Conservation (phyloP, 441 rosid genomes). For the Viola pubescens region DNA sequence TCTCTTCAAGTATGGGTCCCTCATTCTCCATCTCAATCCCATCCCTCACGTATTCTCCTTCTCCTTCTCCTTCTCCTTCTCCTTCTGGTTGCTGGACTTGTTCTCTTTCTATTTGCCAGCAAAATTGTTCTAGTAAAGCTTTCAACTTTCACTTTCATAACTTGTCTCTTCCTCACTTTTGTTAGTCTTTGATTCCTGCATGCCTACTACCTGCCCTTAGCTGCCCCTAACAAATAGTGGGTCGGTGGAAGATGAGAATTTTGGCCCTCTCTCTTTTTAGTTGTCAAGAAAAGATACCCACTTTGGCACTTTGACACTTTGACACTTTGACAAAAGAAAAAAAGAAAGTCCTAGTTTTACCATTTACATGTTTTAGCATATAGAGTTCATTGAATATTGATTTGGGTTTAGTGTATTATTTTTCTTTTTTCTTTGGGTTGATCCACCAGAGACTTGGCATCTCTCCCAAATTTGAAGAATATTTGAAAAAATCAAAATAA, state of each 20-base stretch:
- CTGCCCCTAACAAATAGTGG: slow-evolving; percentile 29
- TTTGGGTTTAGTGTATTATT: slow-evolving; percentile 9
- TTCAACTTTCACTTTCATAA: slow-evolving; percentile 27
- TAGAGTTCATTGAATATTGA: not conserved
- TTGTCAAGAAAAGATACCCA: slow-evolving; percentile 41
- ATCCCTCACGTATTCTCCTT: slow-evolving; percentile 36
- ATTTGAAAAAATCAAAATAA: too few species aligned
- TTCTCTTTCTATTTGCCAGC: not conserved
- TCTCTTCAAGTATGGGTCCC: slow-evolving; percentile 28
- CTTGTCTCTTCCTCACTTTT: slow-evolving; percentile 15
- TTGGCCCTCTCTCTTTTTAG: slow-evolving; percentile 21
- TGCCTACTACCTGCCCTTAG: slow-evolving; percentile 16
- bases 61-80: slow-evolving; percentile 11
- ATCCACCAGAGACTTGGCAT: too few species aligned
- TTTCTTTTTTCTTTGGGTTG: not conserved
- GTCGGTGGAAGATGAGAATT: slow-evolving; percentile 39
- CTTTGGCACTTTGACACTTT: slow-evolving; percentile 11
- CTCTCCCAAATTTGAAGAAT: too few species aligned
- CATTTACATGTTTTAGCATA: not conserved
- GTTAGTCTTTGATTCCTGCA: slow-evolving; percentile 36
- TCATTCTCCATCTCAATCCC: slow-evolving; percentile 17
- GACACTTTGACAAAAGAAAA: slow-evolving; percentile 11
- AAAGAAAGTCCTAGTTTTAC: slow-evolving; percentile 10
- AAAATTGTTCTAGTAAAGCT: slow-evolving; percentile 24
- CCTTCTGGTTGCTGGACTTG: too few species aligned